Percentiles rank a stretch among this genome's conserved stretches.
Conservation (phyloP, 2,329 filamentous ascomycete species). For the Alternaria triticimaculans region DNA sequence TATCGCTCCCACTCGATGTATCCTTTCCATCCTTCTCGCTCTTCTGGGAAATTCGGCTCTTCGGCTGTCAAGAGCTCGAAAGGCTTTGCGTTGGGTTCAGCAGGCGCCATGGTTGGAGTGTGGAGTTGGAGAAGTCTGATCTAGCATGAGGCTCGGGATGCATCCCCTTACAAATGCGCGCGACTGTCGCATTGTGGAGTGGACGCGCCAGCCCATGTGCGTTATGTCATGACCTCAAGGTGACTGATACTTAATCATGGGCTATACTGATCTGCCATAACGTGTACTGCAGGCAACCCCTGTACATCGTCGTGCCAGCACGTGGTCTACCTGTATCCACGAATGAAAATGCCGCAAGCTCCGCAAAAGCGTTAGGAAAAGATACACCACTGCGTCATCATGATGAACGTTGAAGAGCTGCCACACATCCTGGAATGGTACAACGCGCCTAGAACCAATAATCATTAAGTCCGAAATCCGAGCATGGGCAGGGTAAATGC, state of each 20-base stretch:
- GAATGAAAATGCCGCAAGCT: conserved; percentile 6
- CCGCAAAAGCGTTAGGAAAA: not conserved
- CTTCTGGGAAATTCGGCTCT: conserved; percentile 50
- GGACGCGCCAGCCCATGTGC: not conserved
- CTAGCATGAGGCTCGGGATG: not conserved
- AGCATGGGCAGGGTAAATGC: not conserved
- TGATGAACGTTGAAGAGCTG: conserved; percentile 12
- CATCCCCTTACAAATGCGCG: not conserved
- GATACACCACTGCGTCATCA: conserved; percentile 22
- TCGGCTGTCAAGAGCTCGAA: conserved; percentile 35
- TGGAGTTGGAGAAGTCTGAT: not conserved
- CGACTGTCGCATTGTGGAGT: not conserved
- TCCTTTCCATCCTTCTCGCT: conserved; percentile 57
- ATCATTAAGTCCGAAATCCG: not conserved
- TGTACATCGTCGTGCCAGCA: not conserved
- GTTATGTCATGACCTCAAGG: conserved; percentile 17
- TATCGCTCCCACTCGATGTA: conserved; percentile 63
- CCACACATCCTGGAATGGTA: not conserved
- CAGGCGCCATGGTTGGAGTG: conserved; percentile 35
- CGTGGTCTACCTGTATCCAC: not conserved
- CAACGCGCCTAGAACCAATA: not conserved
- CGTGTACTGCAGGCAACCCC: conserved; percentile 5
- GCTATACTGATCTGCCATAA: not conserved
- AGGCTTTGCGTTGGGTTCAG: conserved; percentile 39
- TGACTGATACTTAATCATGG: conserved; percentile 11